Conservation (phyloP, 164 flowering plant genomes). For the Brasenia schreberi region DNA sequence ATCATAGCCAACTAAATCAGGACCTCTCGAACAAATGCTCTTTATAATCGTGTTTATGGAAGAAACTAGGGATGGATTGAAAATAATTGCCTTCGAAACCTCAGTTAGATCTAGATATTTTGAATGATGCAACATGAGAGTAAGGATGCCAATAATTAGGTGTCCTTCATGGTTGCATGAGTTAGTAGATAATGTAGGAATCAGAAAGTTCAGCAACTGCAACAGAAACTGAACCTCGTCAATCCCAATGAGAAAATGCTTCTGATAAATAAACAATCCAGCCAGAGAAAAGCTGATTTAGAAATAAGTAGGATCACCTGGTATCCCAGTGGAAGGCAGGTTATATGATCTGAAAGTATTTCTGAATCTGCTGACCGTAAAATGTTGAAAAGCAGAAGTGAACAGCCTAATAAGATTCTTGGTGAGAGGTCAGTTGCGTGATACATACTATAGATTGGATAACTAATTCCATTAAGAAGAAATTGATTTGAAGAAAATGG, state of each 20-base stretch:
- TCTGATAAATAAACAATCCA: background rate
- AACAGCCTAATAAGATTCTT: conserved; percentile 17
- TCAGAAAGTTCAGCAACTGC: conserved; percentile 48
- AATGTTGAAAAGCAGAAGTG: conserved; percentile 35
- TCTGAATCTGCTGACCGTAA: conserved; percentile 37
- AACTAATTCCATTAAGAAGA: conserved; percentile 49
- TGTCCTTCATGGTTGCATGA: conserved; percentile 37
- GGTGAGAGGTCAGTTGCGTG: conserved; percentile 19
- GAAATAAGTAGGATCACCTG: conserved; percentile 34
- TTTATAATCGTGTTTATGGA: conserved; percentile 20
- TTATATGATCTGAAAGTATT: conserved; percentile 34
- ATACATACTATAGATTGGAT: conserved; percentile 30
- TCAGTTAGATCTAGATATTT: conserved; percentile 35
- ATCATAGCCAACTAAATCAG: conserved; percentile 42
- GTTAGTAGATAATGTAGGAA: conserved; percentile 13
- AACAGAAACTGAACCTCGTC: conserved; percentile 7
- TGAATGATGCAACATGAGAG: conserved; percentile 60
- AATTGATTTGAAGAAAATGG: conserved; percentile 64
- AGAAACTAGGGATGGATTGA: conserved; percentile 35
- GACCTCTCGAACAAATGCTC: conserved; percentile 50
- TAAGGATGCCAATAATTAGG: conserved; percentile 38
- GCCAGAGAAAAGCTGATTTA: background rate
- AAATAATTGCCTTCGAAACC: conserved; percentile 53
- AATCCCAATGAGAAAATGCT: background rate
- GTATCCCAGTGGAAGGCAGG: conserved; percentile 46